Base-by-base conservation (phyloP, 306 rosid genomes). In the Gastrolobium bilobum region DNA sequence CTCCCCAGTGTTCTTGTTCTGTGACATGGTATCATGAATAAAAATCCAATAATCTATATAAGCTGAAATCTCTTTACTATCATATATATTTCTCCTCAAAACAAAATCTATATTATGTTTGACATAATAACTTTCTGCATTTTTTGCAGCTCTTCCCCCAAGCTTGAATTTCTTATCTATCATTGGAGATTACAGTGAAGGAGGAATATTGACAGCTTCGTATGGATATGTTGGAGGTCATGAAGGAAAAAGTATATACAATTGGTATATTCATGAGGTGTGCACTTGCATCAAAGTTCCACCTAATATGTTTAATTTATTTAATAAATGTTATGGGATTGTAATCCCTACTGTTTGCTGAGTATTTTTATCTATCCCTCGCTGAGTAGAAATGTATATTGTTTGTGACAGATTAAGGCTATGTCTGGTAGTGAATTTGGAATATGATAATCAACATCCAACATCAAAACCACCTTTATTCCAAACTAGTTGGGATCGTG, bases 171-270 rank as follows among this genome's bases (percentile, higher is more conserved):
- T 95, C 90, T 87, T 95, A 81, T 91, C 97, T 10, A 93, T 95
- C 46, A 93, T 94, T 77, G 99, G 99, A 57, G 99, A 95, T 63
- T 93, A 88, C 86, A 51, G 79, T 39, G 99, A 95, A 89, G 96
- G 85, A 58, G 97, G 88, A 84, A 89, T 91, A 68, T 81, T 95
- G 91, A 95, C 99, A 1, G 99, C 98, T 54, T 95, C 99, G 43
- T 95, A 95, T 85, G 99, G 99, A 80, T 95, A 95, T 79, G 88
- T 95, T 44, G 99, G 99, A 40, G 99, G 99, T 42, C 98, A 93
- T 75, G 99, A 95, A 86, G 99, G 99, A 59, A 95, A 93, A 87
- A 95, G 97, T 80, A 85, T 84, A n/a, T 95, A 91, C 70, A 87
- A 80, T 59, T 95, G 99, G 99, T 93, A 84, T 81, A 87, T 95